Evolutionary conservation across 228 moss, liverwort and hornwort species (phyloP), one percentile per base, ranked within the genome.

Genomic region (Sphagnum magellanicum): DNA sequence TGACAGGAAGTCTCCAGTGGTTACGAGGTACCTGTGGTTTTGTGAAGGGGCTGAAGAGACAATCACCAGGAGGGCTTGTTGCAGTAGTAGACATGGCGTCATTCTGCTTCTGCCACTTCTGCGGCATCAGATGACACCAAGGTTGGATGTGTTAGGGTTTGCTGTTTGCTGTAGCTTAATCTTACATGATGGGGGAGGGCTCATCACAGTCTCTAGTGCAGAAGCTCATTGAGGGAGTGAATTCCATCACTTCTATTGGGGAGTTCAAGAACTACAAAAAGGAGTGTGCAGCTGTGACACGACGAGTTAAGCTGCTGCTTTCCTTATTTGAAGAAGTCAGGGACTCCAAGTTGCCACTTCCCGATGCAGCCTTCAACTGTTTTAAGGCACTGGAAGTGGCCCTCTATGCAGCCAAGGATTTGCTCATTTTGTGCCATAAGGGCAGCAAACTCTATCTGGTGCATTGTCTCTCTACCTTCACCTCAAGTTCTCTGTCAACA

Each of bases 381-480:
- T 77, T 82, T 71, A 75, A 71, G 53, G 68, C 71, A 48, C 67
- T 86, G 68, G 82, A 82, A 63, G 77, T 65, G 50, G 66, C 79
- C 49, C 75, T 86, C 47, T 50, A 49, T 53, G 50, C 67, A 6
- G 78, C 72, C 11, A 87, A 74, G 71, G 67, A 13, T 66, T 68
- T 87, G 8, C 78, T 83, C 46, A 65, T 80, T 4, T 67, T 83
- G 72, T 83, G 87, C 69, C 76, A 68, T 53, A 78, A 72, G 48
- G 83, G 87, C 15, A 83, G 87, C 69, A 83, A 80, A 66, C 70
- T 87, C 6, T 80, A 80, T 60, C 66, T 87, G 72, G 87, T 87
- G 71, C 12, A 52, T 61, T 52, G 7, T 5, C 50, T 14, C n/a
- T 48, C 11, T 50, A 12, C 52, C 66, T 66, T 50, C 50, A 50